phyloP scores from a whole-genome alignment of 306 rosid genomes.

The Quercus dentata region DNA sequence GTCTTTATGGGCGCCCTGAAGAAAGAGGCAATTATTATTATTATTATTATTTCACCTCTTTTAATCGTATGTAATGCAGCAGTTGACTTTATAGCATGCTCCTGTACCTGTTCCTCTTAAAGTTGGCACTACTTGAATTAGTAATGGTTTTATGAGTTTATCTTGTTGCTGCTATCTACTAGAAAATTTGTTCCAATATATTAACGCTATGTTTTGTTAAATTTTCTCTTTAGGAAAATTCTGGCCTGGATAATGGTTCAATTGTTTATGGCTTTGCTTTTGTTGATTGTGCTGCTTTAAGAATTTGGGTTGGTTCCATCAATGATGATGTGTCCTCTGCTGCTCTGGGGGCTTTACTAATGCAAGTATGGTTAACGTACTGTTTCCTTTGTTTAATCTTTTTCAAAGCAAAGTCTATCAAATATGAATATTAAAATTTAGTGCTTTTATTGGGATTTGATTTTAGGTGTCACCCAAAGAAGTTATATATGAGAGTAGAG shows the following conservation, averaged over 20 bases:
- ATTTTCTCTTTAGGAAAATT: slow-evolving; percentile 44
- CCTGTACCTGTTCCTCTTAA: not conserved
- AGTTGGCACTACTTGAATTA: not conserved
- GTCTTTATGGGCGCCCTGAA: not conserved
- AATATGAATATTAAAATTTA: slow-evolving; percentile 21
- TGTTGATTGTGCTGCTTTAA: slow-evolving; percentile 90
- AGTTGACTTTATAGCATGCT: not conserved
- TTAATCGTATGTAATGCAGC: not conserved
- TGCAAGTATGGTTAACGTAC: slow-evolving; percentile 60
- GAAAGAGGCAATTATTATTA: not conserved
- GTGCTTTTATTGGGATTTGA: slow-evolving; percentile 25
- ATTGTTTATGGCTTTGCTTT: slow-evolving; percentile 82
- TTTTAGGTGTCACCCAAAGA: slow-evolving; percentile 92
- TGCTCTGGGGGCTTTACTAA: slow-evolving; percentile 83
- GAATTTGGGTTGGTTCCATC: slow-evolving; percentile 83
- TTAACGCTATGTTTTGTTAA: slow-evolving; percentile 10
- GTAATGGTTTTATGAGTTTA: not conserved
- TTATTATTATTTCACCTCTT: not conserved
- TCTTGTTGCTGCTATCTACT: not conserved
- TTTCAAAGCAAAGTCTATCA: slow-evolving; percentile 9
- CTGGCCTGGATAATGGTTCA: slow-evolving; percentile 55
- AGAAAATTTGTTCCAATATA: not conserved
- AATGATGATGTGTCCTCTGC: slow-evolving; percentile 82
- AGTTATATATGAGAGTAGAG: slow-evolving; percentile 71
- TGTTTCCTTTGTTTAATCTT: slow-evolving; percentile 15